Evolutionary conservation across 371 early-diverging fungal genomes (phyloP).

Genomic region (Rhizopus arrhizus): DNA sequence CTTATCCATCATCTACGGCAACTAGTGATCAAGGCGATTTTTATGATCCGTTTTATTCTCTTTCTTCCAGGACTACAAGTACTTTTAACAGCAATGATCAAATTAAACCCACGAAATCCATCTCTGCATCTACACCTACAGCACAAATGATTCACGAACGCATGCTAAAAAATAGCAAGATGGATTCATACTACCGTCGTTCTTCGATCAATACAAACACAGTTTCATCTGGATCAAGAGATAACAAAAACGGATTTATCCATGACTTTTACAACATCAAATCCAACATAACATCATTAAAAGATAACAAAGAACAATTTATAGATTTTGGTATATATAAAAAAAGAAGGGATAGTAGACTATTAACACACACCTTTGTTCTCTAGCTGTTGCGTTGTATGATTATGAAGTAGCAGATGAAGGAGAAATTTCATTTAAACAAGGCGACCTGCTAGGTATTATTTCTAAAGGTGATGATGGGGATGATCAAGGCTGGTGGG

Average conservation of each 20-base stretch:
- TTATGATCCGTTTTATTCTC: slow-evolving; percentile 28
- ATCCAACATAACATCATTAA: not conserved
- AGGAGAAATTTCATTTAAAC: slow-evolving; percentile 65
- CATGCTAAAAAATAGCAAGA: slow-evolving; percentile 10
- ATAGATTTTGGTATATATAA: slow-evolving; percentile 31
- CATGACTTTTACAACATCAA: slow-evolving; percentile 11
- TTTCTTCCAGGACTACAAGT: slow-evolving; percentile 6
- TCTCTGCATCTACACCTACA: slow-evolving; percentile 10
- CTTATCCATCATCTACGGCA: not conserved
- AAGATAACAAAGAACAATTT: slow-evolving; percentile 13
- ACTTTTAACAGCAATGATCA: not conserved
- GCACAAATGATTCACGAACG: slow-evolving; percentile 27
- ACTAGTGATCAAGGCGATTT: slow-evolving; percentile 2
- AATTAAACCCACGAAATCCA: not conserved
- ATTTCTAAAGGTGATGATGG: slow-evolving; percentile 43
- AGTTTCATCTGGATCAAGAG: slow-evolving; percentile 2
- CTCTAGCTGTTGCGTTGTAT: slow-evolving; percentile 58
- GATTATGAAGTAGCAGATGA: slow-evolving; percentile 65
- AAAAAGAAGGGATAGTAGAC: not conserved
- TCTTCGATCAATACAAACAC: not conserved
- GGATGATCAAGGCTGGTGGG: slow-evolving; percentile 72
- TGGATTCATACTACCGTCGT: not conserved
- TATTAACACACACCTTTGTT: not conserved
- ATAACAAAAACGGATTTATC: not conserved
- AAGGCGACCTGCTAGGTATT: slow-evolving; percentile 65